Conservation (phyloP, 768 basidiomycete species). For the Pulveroboletus sp. region DNA sequence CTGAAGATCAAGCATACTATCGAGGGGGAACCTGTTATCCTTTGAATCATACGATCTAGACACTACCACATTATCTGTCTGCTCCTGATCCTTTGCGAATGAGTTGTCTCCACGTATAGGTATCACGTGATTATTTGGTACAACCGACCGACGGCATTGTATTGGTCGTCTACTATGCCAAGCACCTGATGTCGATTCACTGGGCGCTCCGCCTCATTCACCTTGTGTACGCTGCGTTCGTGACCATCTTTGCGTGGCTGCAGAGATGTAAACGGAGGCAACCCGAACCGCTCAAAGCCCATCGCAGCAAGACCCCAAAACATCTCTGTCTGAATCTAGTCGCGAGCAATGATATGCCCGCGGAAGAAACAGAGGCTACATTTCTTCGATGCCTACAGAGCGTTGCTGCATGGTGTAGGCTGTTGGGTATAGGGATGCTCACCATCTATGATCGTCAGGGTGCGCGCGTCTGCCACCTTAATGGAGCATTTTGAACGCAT, state of each 20-base stretch:
- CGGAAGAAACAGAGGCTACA: constrained; percentile 36
- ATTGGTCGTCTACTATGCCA: constrained; percentile 7
- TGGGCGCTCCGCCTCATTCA: constrained; percentile 57
- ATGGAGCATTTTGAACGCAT: constrained; percentile 5
- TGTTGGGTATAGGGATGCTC: constrained; percentile 57
- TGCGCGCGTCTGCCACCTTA: constrained; percentile 33
- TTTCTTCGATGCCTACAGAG: constrained; percentile 54
- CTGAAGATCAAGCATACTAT: constrained; percentile 86
- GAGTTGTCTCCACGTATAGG: constrained; percentile 17
- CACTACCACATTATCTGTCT: not conserved
- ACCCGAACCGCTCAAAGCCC: constrained; percentile 49
- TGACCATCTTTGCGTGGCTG: constrained; percentile 41
- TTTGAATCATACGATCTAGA: constrained; percentile 13
- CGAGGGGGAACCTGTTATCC: constrained; percentile 49
- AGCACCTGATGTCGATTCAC: constrained; percentile 37
- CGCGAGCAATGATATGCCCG: constrained; percentile 36
- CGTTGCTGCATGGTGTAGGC: constrained; percentile 59
- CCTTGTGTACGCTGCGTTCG: constrained; percentile 47
- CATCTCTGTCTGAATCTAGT: constrained; percentile 69
- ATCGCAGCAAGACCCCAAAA: constrained; percentile 55
- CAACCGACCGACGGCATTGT: not conserved
- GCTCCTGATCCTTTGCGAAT: constrained; percentile 4
- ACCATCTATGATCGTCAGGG: constrained; percentile 75
- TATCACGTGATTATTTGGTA: constrained; percentile 27
- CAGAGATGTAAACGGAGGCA: constrained; percentile 32